Conservation (phyloP, 2,329 filamentous ascomycete genomes). For the Aspergillus sp. region DNA sequence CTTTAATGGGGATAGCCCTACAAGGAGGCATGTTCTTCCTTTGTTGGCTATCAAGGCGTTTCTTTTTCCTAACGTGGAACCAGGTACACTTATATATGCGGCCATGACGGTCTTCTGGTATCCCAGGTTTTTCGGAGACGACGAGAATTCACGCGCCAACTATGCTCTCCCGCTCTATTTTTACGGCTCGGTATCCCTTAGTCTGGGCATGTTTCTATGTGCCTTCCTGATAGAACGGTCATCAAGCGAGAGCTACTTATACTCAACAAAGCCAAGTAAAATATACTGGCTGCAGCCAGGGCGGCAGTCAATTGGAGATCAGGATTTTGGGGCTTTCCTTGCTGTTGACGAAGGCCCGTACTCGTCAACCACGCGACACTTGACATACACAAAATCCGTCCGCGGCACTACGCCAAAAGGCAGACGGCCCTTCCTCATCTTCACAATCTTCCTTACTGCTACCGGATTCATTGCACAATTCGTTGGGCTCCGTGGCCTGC, state of each 20-base stretch:
- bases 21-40: slow-evolving; percentile 26
- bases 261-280: slow-evolving; percentile 26
- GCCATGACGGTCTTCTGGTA: slow-evolving; percentile 30
- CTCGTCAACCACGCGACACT: slow-evolving; percentile 14
- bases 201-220: slow-evolving; percentile 35
- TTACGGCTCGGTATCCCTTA: slow-evolving; percentile 32
- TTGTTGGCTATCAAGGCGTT: not conserved
- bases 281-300: slow-evolving; percentile 43
- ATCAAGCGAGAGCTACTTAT: slow-evolving; percentile 27
- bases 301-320: slow-evolving; percentile 37
- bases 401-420: slow-evolving; percentile 15
- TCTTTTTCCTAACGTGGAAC: not conserved
- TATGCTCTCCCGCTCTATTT: slow-evolving; percentile 38
- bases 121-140: slow-evolving; percentile 25
- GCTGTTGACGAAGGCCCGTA: slow-evolving; percentile 24
- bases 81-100: slow-evolving; percentile 25
- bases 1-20: slow-evolving; percentile 25
- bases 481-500: slow-evolving; percentile 38
- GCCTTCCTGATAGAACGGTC: slow-evolving; percentile 36
- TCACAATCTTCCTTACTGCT: slow-evolving; percentile 27
- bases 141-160: slow-evolving; percentile 22
- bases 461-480: slow-evolving; percentile 41
- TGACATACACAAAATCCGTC: slow-evolving; percentile 31
- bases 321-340: slow-evolving; percentile 39
- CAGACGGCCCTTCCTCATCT: slow-evolving; percentile 19